Percentiles rank a stretch among this genome's conserved stretches.
Conservation (phyloP, 129 eudicot species). For the Smallanthus sonchifolius region DNA sequence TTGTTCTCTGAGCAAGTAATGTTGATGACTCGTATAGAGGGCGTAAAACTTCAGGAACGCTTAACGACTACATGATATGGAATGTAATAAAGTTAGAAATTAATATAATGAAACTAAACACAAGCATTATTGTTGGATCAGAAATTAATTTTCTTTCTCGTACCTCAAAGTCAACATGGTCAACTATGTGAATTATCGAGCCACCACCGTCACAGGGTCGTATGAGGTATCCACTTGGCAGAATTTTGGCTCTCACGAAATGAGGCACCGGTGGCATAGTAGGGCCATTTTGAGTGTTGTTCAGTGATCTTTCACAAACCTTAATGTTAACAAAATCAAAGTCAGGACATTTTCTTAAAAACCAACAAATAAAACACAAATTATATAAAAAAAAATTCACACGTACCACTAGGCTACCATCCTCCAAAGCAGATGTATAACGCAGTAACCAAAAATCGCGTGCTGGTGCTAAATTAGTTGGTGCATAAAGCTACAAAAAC, state of each 20-base stretch:
- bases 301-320: slow-evolving; percentile 85
- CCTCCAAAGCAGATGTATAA: slow-evolving; percentile 76
- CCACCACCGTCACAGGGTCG: slow-evolving; percentile 98
- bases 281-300: slow-evolving; percentile 91
- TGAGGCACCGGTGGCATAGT: slow-evolving; percentile 84
- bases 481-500: slow-evolving; percentile 72
- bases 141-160: not conserved
- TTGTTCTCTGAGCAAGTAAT: slow-evolving; percentile 77
- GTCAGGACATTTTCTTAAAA: slow-evolving; percentile 18
- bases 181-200: slow-evolving; percentile 83
- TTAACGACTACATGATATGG: slow-evolving; percentile 52
- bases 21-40: slow-evolving; percentile 86
- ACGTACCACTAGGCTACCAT: slow-evolving; percentile 91
- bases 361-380: not conserved
- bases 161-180: slow-evolving; percentile 92
- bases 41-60: slow-evolving; percentile 88
- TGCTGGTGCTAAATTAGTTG: slow-evolving; percentile 88
- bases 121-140: not conserved
- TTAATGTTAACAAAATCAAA: slow-evolving; percentile 21
- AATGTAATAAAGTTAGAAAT: not conserved
- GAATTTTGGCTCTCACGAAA: slow-evolving; percentile 78
- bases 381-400: not conserved
- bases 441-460: slow-evolving; percentile 92
- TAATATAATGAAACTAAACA: not conserved
- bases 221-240: slow-evolving; percentile 82